Evolutionary conservation across 225 moss, liverwort and hornwort genomes (phyloP).

Genomic region (Polytrichum formosum): DNA sequence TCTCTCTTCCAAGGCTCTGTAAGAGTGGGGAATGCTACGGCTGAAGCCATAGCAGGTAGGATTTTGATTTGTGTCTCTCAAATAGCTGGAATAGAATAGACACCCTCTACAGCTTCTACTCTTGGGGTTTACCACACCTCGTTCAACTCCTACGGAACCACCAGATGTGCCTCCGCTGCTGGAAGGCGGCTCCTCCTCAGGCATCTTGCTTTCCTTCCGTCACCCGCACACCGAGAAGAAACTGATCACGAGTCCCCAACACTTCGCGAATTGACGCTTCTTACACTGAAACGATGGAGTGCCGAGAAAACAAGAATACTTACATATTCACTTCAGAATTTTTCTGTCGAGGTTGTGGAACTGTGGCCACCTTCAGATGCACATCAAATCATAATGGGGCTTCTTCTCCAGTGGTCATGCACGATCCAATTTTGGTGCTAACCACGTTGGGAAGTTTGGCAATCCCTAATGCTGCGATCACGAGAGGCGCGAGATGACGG

Average conservation of each 20-base stretch:
- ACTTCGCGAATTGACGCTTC: not conserved
- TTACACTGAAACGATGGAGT: not conserved
- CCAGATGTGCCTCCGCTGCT: not conserved
- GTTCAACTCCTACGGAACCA: constrained; percentile 12
- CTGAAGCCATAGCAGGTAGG: constrained; percentile 76
- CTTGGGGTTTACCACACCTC: constrained; percentile 35
- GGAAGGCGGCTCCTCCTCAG: constrained; percentile 18
- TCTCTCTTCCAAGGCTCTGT: constrained; percentile 31
- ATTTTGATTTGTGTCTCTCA: constrained; percentile 59
- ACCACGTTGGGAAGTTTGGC: no score
- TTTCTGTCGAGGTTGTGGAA: not conserved
- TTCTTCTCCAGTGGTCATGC: no score
- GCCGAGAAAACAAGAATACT: not conserved
- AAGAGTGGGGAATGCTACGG: constrained; percentile 39
- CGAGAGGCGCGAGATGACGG: constrained; percentile 12
- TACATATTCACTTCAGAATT: not conserved
- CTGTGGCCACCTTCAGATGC: not conserved
- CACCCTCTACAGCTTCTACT: constrained; percentile 77
- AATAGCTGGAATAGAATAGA: constrained; percentile 69
- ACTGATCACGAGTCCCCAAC: not conserved
- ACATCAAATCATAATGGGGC: not conserved
- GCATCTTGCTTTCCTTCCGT: constrained; percentile 11
- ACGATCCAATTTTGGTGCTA: no score
- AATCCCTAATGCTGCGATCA: not conserved
- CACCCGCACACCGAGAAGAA: not conserved